Base-by-base conservation (phyloP, 306 rosid genomes). In the Albizia julibrissin region DNA sequence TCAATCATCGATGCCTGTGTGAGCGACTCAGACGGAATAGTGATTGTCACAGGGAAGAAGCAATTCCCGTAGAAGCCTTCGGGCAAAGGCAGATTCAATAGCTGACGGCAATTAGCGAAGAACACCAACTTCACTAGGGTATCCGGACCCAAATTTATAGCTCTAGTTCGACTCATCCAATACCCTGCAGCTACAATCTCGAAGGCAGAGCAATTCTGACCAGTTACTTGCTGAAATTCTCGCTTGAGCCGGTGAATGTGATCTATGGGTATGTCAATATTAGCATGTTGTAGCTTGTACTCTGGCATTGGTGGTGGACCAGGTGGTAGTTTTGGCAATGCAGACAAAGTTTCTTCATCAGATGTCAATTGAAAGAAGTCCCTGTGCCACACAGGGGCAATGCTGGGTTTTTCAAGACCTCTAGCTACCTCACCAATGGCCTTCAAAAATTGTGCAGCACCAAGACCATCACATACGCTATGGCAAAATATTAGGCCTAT, bases 1-100 rank as follows among this genome's bases (percentile, higher is more conserved):
- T 85, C 93, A 54, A 72, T 12, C 2, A 77, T 29, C 0, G 83
- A 10, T 12, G 87, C 78, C 27, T 40, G 44, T n/a, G 58, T 61
- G 6, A 92, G 87, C 8, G 34, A 26, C 52, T 79, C 83, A 6
- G 81, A 73, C 1, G 91, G 74, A 8, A 89, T 76, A 1, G 85
- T 87, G 2, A 87, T 80, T 0, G 82, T 84, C 50, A 92, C 92
- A 0, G 97, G 98, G 83, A 94, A 94, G 92, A 94, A 91, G 40
- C 98, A 92, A 62, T 94, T 94, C 0, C 97, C 98, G 22, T 94
- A 94, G 90, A 94, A 94, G 26, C 97, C 98, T 8, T 82, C 15
- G 4, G 98, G 92, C 46, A 92, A 79, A 1, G 95, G 91, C 68
- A 97, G 97, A 71, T 92, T 72, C 87, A 88, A 13, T 1, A 92